Base-by-base conservation (phyloP, 2,329 filamentous ascomycete genomes). In the Parastagonospora avenae region DNA sequence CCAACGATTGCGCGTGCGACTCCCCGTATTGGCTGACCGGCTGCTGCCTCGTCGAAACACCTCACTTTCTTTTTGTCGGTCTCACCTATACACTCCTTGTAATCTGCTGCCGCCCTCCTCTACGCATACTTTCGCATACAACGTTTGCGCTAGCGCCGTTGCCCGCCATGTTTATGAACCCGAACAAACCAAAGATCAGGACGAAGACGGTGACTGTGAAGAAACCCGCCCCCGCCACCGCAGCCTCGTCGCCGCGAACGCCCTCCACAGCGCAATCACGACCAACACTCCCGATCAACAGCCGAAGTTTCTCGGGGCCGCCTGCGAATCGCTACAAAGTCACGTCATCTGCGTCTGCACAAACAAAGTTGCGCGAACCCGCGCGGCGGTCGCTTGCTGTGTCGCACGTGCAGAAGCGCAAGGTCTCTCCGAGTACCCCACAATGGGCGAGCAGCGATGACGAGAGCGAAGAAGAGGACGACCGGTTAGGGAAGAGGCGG, bases 361-460 rank as follows among this genome's bases (percentile, higher is more conserved):
- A 61, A 30, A 51, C 55, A 43, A 52, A 53, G 42, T 48, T 56
- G 32, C 61, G 55, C 27, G 55, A 62, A 31, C 48, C 55, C 9
- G 55, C 55, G 37, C 64, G 62, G 51, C 57, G 61, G 57, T 63
- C 64, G 42, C 57, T 65, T 27, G 58, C 69, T 52, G 64, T 66
- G 42, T 63, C 63, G 43, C 63, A 57, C 46, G 59, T 62, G 11
- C 66, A 61, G 42, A 73, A 73, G 57, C 68, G 70, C 49, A 73
- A 69, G 48, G 63, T 63, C 36, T 64, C 66, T 14, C 64, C 67
- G 27, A 67, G 54, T n/a, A 71, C 71, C 7, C 68, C 70, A 39
- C 70, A 68, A 47, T 68, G 58, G 61, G 68, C 63, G 7, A 67
- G 62, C 51, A 72, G 68, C 52, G 67, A 70, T 33, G 66, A 71